phyloP scores from a whole-genome alignment of 2,329 filamentous ascomycete genomes.

The Graphium sp. region DNA sequence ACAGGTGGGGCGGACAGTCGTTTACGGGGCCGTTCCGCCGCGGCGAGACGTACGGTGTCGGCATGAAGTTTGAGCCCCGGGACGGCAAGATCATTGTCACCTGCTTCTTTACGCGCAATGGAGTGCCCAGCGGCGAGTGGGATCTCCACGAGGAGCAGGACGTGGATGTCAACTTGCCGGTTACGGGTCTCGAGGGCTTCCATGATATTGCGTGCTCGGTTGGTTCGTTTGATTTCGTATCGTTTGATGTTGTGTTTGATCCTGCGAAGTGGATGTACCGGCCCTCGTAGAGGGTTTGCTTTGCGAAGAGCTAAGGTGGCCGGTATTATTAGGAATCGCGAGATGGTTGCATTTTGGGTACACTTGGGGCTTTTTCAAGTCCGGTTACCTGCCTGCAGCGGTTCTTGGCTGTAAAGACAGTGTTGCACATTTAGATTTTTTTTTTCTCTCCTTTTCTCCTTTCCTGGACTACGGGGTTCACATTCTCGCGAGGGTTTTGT shows the following conservation, averaged over 20 bases:
- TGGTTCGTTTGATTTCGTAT: slow-evolving; percentile 51
- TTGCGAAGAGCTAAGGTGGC: no score
- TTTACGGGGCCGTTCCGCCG: slow-evolving; percentile 48
- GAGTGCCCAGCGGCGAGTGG: slow-evolving; percentile 43
- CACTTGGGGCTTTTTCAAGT: no score
- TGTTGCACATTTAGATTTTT: no score
- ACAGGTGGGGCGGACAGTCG: slow-evolving; percentile 53
- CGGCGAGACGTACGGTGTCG: slow-evolving; percentile 54
- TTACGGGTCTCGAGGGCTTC: slow-evolving; percentile 51
- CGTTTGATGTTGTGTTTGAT: slow-evolving; percentile 50
- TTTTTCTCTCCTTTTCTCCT: no score
- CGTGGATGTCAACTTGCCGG: slow-evolving; percentile 38
- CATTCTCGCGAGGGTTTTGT: no score
- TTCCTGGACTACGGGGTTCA: no score
- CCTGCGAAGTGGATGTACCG: slow-evolving; percentile 39
- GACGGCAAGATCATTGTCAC: slow-evolving; percentile 28
- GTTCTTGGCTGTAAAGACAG: no score
- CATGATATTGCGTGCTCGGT: slow-evolving; percentile 57
- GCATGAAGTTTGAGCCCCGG: slow-evolving; percentile 40
- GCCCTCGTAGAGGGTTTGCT: slow-evolving; percentile 2
- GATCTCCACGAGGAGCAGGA: slow-evolving; percentile 62
- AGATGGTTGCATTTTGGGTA: no score
- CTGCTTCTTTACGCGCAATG: slow-evolving; percentile 57
- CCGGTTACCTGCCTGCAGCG: no score
- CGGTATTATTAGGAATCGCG: no score